phyloP scores from a whole-genome alignment of 345 rosid genomes.

The Arabidopsis arenosa region DNA sequence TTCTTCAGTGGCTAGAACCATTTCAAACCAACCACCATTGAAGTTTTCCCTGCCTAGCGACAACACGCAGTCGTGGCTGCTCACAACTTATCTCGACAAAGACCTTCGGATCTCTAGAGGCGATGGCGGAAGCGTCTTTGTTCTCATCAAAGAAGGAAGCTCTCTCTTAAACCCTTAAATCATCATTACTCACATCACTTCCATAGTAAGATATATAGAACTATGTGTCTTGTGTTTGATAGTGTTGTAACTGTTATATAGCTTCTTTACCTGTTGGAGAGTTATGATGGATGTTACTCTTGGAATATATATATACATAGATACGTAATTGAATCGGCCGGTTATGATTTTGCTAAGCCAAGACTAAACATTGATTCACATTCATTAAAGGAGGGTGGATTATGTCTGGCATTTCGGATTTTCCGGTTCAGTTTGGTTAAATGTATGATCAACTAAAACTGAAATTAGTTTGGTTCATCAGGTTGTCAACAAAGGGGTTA shows the following conservation, averaged over 20 bases:
- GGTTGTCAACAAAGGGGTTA: neutral
- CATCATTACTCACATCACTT: conserved; percentile 17
- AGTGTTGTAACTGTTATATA: conserved; percentile 31
- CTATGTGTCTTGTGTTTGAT: conserved; percentile 8
- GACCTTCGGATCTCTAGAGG: conserved; percentile 92
- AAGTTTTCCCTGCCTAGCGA: conserved; percentile 67
- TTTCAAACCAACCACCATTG: conserved; percentile 91
- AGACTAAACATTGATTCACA: neutral
- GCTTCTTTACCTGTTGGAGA: conserved; percentile 20
- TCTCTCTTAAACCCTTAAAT: conserved; percentile 56
- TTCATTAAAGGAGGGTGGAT: neutral
- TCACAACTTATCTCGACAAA: conserved; percentile 85
- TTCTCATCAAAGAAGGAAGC: conserved; percentile 90
- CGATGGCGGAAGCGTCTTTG: conserved; percentile 83
- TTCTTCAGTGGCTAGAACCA: conserved; percentile 76
- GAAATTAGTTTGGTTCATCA: neutral
- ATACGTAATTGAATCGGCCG: neutral
- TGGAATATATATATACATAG: neutral
- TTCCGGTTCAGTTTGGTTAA: neutral
- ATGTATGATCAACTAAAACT: neutral
- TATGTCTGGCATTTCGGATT: neutral
- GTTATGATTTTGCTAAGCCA: neutral
- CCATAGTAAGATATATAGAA: conserved; percentile 11
- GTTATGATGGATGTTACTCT: conserved; percentile 4
- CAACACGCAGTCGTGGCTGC: conserved; percentile 82